Base-by-base conservation (phyloP, 139 green algal genomes). In the Diplosphaera chodatii region DNA sequence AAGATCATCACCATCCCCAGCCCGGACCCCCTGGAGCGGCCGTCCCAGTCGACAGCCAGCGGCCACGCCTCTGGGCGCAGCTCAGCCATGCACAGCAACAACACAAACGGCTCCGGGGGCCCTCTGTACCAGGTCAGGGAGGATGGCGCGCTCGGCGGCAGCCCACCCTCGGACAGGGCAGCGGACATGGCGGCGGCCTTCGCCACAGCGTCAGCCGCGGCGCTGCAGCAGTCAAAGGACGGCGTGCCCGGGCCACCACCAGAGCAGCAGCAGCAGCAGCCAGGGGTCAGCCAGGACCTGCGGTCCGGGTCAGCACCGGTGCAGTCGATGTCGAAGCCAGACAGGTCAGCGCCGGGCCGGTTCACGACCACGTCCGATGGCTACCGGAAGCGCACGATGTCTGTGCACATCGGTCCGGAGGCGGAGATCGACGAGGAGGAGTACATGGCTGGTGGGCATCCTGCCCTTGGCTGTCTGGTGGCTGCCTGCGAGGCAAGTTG, bases 1-100 rank as follows among this genome's bases (percentile, higher is more conserved):
- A 73, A 73, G 56, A 69, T 78, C 32, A 28, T 64, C 28, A 70
- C 73, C 13, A 65, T 73, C 23, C 65, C 4, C 10, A 65, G 4
- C 25, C n/a, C 59, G 10, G 59, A 65, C 59, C 48, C 48, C 3
- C 25, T 59, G 48, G 3, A 18, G 48, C 48, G 25, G 18, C 16
- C 13, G 10, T 59, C 48, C 16, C 3, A 4, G 48, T 59, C 48
- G 8, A 48, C 37, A 6, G 37, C 8, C 37, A 48, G 37, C 37
- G 37, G 37, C 37, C 8, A 10, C 37, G 48, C 10, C 48, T 10
- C 10, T 18, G 48, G 48, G 13, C 48, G 48, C 3, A 25, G 18
- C 16, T 25, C 18, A 18, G 48, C 48, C 10, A 59, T 3, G 0
- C 32, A 28, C n/a, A 31, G 40, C 40, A 41, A 63, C 20, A 40